A percentile compares a stretch with the other conserved stretches of the same genome.
phyloP scores from a whole-genome alignment of 768 basidiomycete genomes.

The Xerocomus potaroensis region DNA sequence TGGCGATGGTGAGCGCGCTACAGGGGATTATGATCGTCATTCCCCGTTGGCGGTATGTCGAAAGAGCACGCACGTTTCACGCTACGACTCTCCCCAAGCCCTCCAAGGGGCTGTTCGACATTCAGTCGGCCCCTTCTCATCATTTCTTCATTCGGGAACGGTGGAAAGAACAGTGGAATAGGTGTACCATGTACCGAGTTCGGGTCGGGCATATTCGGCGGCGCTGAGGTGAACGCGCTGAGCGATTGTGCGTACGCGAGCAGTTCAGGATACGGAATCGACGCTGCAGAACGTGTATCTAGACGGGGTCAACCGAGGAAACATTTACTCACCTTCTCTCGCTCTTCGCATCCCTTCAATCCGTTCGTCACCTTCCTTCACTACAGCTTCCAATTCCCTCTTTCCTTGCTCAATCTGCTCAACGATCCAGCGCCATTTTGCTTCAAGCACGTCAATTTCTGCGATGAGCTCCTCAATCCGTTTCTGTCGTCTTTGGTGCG shows the following conservation, averaged over 20 bases:
- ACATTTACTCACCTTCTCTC: slow-evolving; percentile 50
- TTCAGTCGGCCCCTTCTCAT: slow-evolving; percentile 81
- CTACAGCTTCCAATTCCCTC: slow-evolving; percentile 61
- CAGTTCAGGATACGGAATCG: slow-evolving; percentile 79
- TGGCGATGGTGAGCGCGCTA: slow-evolving; percentile 64
- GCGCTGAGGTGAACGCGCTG: slow-evolving; percentile 83
- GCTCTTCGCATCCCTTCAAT: slow-evolving; percentile 68
- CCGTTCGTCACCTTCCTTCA: slow-evolving; percentile 72
- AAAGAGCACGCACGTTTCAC: slow-evolving; percentile 54
- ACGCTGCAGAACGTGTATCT: slow-evolving; percentile 38
- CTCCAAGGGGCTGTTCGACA: slow-evolving; percentile 72
- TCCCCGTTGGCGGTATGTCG: slow-evolving; percentile 1
- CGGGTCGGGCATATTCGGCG: slow-evolving; percentile 81
- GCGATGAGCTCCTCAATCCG: slow-evolving; percentile 66
- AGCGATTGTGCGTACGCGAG: slow-evolving; percentile 82
- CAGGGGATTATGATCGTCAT: slow-evolving; percentile 2
- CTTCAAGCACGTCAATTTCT: slow-evolving; percentile 67
- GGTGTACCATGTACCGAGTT: slow-evolving; percentile 55
- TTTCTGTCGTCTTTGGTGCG: slow-evolving; percentile 73
- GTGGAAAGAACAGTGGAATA: slow-evolving; percentile 80
- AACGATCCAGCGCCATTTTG: slow-evolving; percentile 65
- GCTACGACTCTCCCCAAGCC: slow-evolving; percentile 78
- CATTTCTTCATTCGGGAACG: slow-evolving; percentile 89
- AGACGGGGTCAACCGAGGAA: background rate
- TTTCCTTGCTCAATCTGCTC: slow-evolving; percentile 61